Evolutionary conservation across 495 filamentous ascomycete genomes (phyloP).

Genomic region (Hypoxylon lienhwacheense): DNA sequence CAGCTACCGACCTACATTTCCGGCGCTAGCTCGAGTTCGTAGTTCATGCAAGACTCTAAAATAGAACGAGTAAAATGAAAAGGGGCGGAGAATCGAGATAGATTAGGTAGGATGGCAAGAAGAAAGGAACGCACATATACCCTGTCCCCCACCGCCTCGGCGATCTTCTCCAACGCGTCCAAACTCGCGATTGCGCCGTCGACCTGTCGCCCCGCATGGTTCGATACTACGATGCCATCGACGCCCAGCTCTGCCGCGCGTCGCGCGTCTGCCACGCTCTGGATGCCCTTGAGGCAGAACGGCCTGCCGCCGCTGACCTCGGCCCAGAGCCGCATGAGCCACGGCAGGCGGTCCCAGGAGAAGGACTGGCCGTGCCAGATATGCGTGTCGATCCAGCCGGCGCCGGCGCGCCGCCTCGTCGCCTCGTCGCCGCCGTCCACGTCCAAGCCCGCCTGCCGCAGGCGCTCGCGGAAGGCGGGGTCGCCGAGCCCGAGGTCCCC

Average conservation of each 20-base stretch:
- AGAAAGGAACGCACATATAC: constrained; percentile 25
- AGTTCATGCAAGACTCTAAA: no score
- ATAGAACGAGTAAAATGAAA: no score
- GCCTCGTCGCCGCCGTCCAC: constrained; percentile 48
- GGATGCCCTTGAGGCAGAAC: constrained; percentile 62
- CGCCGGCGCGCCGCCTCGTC: constrained; percentile 50
- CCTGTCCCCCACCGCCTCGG: constrained; percentile 44
- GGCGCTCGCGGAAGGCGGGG: constrained; percentile 58
- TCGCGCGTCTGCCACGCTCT: constrained; percentile 55
- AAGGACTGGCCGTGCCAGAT: constrained; percentile 66
- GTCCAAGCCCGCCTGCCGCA: constrained; percentile 47
- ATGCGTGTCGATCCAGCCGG: constrained; percentile 63
- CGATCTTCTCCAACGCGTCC: constrained; percentile 66
- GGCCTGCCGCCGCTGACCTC: constrained; percentile 55
- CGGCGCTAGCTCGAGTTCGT: no score
- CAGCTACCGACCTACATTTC: no score
- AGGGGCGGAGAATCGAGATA: no score
- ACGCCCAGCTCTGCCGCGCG: constrained; percentile 57
- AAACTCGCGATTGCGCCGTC: constrained; percentile 64
- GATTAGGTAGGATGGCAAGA: no score
- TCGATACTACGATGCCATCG: constrained; percentile 62
- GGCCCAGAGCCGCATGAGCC: constrained; percentile 58
- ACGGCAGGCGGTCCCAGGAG: constrained; percentile 60
- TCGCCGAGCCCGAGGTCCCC: constrained; percentile 59
- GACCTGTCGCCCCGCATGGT: constrained; percentile 65